Evolutionary conservation across 2,329 filamentous ascomycete species (phyloP).

Genomic region (Beauveria varroae): DNA sequence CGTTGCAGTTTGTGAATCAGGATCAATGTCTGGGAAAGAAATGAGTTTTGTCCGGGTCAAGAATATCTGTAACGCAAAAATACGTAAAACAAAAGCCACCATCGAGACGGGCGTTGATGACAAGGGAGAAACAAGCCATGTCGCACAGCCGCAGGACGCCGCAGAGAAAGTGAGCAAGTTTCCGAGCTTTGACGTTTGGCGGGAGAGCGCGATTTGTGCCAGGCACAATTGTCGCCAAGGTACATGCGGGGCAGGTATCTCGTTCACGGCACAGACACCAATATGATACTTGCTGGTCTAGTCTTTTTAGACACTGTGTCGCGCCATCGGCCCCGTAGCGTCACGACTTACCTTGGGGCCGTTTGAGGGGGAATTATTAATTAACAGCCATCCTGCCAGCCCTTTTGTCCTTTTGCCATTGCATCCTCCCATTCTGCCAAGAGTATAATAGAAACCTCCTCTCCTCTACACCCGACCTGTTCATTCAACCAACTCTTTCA

Average conservation of each 20-base stretch:
- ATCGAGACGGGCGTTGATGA: neutral
- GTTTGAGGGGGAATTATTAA: constrained; percentile 9
- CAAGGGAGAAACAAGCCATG: constrained; percentile 6
- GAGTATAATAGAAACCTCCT: neutral
- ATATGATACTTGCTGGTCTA: neutral
- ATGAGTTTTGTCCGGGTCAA: neutral
- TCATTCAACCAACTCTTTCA: neutral
- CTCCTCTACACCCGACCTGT: neutral
- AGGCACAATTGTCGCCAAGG: neutral
- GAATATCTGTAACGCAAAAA: neutral
- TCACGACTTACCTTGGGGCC: constrained; percentile 1
- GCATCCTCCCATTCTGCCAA: neutral
- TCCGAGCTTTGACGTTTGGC: constrained; percentile 8
- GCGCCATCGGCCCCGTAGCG: constrained; percentile 7
- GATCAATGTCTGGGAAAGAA: neutral
- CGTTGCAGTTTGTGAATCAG: neutral
- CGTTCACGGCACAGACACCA: fast-evolving
- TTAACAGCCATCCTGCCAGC: neutral
- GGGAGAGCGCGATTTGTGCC: constrained; percentile 3
- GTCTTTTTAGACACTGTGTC: neutral
- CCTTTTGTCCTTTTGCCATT: neutral
- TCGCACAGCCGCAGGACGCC: neutral
- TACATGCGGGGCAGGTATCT: constrained; percentile 2
- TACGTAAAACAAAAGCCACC: neutral
- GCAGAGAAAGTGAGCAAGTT: constrained; percentile 6